Evolutionary conservation across 192 early-diverging fungal genomes (phyloP).

Genomic region (Coemansia sp.): DNA sequence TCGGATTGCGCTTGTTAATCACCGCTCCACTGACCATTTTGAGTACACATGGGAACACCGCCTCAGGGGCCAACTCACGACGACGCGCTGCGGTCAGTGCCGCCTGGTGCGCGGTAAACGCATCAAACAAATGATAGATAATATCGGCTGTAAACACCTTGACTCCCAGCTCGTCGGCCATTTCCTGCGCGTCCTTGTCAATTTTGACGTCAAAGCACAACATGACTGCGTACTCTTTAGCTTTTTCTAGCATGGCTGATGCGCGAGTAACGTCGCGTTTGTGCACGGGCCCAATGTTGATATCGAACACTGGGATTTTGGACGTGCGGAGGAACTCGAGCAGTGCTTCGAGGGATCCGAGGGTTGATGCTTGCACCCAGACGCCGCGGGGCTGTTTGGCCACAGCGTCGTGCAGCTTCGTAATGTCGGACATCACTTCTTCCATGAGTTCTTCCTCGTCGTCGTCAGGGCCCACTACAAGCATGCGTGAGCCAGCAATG

Average conservation of each 20-base stretch:
- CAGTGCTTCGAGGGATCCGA: slow-evolving; percentile 96
- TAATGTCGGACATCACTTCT: slow-evolving; percentile 92
- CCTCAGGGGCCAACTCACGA: slow-evolving; percentile 80
- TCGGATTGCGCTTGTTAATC: slow-evolving; percentile 94
- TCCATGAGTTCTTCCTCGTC: slow-evolving; percentile 94
- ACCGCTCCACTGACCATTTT: slow-evolving; percentile 84
- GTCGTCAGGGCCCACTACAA: slow-evolving; percentile 93
- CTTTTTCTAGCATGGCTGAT: slow-evolving; percentile 88
- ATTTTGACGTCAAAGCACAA: slow-evolving; percentile 91
- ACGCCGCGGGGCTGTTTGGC: slow-evolving; percentile 89
- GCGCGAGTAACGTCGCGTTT: slow-evolving; percentile 95
- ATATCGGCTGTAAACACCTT: slow-evolving; percentile 95
- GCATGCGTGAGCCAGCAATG: slow-evolving; percentile 92
- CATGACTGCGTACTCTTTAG: slow-evolving; percentile 80
- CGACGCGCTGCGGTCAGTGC: slow-evolving; percentile 81
- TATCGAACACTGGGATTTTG: slow-evolving; percentile 95
- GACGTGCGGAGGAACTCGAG: slow-evolving; percentile 83
- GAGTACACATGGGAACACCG: slow-evolving; percentile 95
- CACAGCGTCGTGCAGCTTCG: slow-evolving; percentile 69
- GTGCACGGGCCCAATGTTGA: slow-evolving; percentile 97
- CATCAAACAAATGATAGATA: slow-evolving; percentile 99
- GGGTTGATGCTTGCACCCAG: slow-evolving; percentile 96
- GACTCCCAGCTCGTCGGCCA: slow-evolving; percentile 89
- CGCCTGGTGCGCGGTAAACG: slow-evolving; percentile 79
- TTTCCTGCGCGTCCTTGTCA: slow-evolving; percentile 82